Conservation (phyloP, 768 basidiomycete genomes). For the Mycena galopus region DNA sequence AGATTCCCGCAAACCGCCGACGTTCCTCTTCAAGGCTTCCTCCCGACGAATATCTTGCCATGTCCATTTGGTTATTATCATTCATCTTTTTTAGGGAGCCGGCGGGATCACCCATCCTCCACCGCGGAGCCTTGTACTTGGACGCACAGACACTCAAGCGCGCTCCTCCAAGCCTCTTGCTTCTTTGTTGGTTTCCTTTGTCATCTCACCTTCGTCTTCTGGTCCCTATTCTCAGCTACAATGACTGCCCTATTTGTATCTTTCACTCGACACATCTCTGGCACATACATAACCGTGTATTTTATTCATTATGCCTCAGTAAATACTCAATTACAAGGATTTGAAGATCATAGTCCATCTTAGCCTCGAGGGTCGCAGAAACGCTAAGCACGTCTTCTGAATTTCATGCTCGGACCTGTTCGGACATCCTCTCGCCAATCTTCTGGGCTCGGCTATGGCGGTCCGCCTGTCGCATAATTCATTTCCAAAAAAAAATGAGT, state of each 20-base stretch:
- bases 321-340: slow-evolving; percentile 33
- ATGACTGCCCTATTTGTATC: slow-evolving; percentile 26
- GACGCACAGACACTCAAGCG: slow-evolving; percentile 30
- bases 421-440: no score
- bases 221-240: slow-evolving; percentile 23
- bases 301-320: slow-evolving; percentile 34
- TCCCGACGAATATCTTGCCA: slow-evolving; percentile 34
- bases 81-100: slow-evolving; percentile 31
- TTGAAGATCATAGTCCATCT: slow-evolving; percentile 18
- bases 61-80: slow-evolving; percentile 28
- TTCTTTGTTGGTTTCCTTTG: slow-evolving; percentile 25
- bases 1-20: slow-evolving; percentile 26
- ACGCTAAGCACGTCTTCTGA: no score
- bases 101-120: neutral
- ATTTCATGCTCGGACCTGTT: no score
- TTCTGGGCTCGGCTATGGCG: no score
- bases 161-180: slow-evolving; percentile 27
- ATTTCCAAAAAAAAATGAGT: no score
- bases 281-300: slow-evolving; percentile 30
- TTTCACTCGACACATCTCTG: slow-evolving; percentile 31
- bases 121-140: slow-evolving; percentile 15
- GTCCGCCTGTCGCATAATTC: no score
- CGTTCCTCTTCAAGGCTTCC: slow-evolving; percentile 19
- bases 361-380: no score
- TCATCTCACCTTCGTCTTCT: neutral